These are phyloP conservation scores for Penicillium sp. DNA, from an alignment of 2,329 filamentous ascomycete genomes.

Conservation along the genomic window DNA sequence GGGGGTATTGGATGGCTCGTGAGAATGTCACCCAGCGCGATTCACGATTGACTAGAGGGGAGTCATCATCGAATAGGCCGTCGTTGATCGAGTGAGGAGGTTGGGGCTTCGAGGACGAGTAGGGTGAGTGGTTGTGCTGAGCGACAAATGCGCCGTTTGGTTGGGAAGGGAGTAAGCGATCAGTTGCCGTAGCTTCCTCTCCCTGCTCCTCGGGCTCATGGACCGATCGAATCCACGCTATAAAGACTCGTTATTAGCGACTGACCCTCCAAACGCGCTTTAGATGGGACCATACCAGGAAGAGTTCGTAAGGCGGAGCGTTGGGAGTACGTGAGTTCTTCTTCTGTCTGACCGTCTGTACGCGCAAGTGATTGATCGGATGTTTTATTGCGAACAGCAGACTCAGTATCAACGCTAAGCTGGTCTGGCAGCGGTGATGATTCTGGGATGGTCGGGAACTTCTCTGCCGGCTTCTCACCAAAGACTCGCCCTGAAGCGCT, in stretches of 20 bases:
- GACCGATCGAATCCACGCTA: conserved; percentile 40
- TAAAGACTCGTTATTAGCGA: conserved; percentile 4
- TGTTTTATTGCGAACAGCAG: conserved; percentile 15
- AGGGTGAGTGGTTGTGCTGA: conserved; percentile 40
- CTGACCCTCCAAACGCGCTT: conserved; percentile 3
- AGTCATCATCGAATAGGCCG: conserved; percentile 7
- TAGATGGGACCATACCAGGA: conserved; percentile 25
- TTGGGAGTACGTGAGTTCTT: conserved; percentile 10
- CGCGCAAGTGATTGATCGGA: conserved; percentile 18
- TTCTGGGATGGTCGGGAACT: conserved; percentile 11
- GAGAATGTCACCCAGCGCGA: conserved; percentile 43
- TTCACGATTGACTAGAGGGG: conserved; percentile 22
- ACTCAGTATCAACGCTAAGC: conserved; percentile 17
- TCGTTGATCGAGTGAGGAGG: conserved; percentile 6
- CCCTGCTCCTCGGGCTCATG: conserved; percentile 31
- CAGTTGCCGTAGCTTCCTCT: conserved; percentile 27
- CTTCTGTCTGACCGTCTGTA: conserved; percentile 12
- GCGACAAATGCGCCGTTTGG: conserved; percentile 37
- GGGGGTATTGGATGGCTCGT: conserved; percentile 37
- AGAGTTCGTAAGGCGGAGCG: conserved; percentile 27
- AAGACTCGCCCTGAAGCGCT: conserved; percentile 13
- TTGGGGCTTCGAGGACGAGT: conserved; percentile 23
- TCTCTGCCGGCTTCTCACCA: conserved; percentile 19
- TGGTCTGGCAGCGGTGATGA: conserved; percentile 8
- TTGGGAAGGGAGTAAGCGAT: conserved; percentile 31